Percentiles rank a stretch among this genome's conserved stretches.
Conservation (phyloP, 306 rosid genomes). For the Purshia tridentata region DNA sequence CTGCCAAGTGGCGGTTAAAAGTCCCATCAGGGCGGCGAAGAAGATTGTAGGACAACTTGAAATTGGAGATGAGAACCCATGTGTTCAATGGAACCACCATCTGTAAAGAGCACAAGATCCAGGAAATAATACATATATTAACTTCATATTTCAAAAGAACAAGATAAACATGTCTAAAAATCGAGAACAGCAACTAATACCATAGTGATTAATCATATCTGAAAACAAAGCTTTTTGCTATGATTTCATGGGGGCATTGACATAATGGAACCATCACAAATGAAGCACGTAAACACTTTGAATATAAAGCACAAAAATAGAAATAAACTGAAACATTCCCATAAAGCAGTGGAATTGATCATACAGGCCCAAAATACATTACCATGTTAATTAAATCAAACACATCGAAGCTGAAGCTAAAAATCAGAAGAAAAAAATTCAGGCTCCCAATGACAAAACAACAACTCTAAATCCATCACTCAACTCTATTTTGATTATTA, state of each 20-base stretch:
- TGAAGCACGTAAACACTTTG: not conserved
- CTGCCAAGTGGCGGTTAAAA: constrained; percentile 93
- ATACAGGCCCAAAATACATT: not conserved
- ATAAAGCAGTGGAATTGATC: not conserved
- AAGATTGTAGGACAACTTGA: constrained; percentile 91
- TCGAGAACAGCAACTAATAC: not conserved
- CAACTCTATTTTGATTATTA: constrained; percentile 1
- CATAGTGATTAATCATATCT: not conserved
- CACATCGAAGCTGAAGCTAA: constrained; percentile 1
- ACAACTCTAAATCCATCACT: not conserved
- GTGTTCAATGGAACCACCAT: constrained; percentile 94
- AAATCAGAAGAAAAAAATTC: not conserved
- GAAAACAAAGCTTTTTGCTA: not conserved
- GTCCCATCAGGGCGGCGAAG: constrained; percentile 98
- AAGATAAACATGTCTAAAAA: not conserved
- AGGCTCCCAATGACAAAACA: not conserved
- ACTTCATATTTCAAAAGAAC: not conserved
- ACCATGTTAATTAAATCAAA: not conserved
- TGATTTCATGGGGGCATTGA: not conserved
- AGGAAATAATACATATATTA: not conserved
- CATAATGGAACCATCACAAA: not conserved
- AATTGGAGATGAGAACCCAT: constrained; percentile 97
- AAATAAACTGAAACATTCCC: not conserved
- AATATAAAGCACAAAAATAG: not conserved
- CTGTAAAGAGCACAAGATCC: constrained; percentile 37